Percentiles rank a stretch among this genome's conserved stretches.
Conservation (phyloP, 306 rosid genomes). For the Citrullus mucosospermus region DNA sequence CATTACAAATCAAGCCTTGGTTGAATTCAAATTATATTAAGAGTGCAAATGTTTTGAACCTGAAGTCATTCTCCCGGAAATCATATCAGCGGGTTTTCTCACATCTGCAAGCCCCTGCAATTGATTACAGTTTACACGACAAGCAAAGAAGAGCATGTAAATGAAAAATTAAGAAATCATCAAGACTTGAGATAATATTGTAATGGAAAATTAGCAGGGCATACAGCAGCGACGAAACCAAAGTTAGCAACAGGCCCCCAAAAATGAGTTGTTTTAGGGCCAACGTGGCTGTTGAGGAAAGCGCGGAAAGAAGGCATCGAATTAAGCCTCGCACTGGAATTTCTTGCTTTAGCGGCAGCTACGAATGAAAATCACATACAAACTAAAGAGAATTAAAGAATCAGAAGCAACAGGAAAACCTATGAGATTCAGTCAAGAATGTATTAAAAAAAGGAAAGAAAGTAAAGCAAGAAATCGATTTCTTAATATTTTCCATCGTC, state of each 20-base stretch:
- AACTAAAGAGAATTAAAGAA: not conserved
- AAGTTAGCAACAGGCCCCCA: slow-evolving; percentile 99
- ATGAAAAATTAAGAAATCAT: not conserved
- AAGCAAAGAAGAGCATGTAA: not conserved
- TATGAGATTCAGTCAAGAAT: not conserved
- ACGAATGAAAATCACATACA: not conserved
- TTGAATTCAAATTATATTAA: too few species aligned
- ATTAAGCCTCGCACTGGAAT: not conserved
- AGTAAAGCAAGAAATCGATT: not conserved
- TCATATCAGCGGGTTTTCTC: slow-evolving; percentile 86
- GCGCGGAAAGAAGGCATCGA: slow-evolving; percentile 70
- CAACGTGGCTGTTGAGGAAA: slow-evolving; percentile 80
- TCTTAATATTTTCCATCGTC: not conserved
- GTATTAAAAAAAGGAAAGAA: not conserved
- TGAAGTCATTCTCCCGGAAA: slow-evolving; percentile 92
- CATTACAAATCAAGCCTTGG: not conserved
- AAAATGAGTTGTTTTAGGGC: slow-evolving; percentile 93
- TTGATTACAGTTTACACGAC: not conserved
- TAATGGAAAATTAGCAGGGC: not conserved
- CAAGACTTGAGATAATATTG: not conserved
- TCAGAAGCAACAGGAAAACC: not conserved
- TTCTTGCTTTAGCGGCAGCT: not conserved
- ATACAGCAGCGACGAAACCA: slow-evolving; percentile 85
- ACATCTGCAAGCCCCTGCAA: slow-evolving; percentile 78
- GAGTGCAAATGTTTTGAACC: slow-evolving; percentile 21